A percentile compares a stretch with the other conserved stretches of the same genome.
Evolutionary conservation across 2,329 filamentous ascomycete genomes (phyloP).

Genomic region (Stagonosporopsis chrysanthemi): DNA sequence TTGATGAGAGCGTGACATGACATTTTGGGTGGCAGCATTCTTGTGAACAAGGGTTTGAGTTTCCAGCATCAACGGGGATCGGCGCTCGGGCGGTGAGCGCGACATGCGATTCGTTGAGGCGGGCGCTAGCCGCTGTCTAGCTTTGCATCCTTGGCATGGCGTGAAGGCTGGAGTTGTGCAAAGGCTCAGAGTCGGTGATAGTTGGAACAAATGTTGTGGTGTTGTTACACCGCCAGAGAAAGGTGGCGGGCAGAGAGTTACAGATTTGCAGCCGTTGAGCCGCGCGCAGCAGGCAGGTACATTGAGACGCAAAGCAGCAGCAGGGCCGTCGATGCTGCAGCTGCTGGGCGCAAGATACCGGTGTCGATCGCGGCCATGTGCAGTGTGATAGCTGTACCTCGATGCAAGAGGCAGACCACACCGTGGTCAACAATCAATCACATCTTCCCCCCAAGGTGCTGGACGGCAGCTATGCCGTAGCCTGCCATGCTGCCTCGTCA

Average conservation of each 20-base stretch:
- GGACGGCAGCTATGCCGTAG: slow-evolving; percentile 21
- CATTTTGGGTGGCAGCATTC: slow-evolving; percentile 17
- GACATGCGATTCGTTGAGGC: slow-evolving; percentile 31
- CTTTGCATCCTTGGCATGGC: slow-evolving; percentile 35
- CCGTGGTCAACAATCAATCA: slow-evolving; percentile 19
- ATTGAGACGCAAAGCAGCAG: slow-evolving; percentile 8
- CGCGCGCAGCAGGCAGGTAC: slow-evolving; percentile 15
- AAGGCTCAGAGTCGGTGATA: slow-evolving; percentile 25
- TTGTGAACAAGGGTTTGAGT: slow-evolving; percentile 33
- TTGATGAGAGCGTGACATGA: slow-evolving; percentile 10
- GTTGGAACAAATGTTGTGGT: slow-evolving; percentile 25
- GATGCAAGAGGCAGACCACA: slow-evolving; percentile 13
- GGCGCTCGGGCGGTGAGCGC: slow-evolving; percentile 31
- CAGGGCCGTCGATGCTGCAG: slow-evolving; percentile 3
- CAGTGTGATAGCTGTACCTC: slow-evolving; percentile 22
- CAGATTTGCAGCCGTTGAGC: slow-evolving; percentile 24
- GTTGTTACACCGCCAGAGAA: slow-evolving; percentile 22
- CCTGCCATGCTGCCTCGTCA: slow-evolving; percentile 29
- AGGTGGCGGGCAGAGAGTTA: slow-evolving; percentile 14
- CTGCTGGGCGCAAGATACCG: slow-evolving; percentile 3
- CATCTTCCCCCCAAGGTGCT: slow-evolving; percentile 16
- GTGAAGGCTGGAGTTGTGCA: slow-evolving; percentile 41
- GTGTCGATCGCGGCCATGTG: slow-evolving; percentile 14
- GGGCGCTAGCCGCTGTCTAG: slow-evolving; percentile 33
- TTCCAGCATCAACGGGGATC: slow-evolving; percentile 39